A percentile compares a stretch with the other conserved stretches of the same genome.
Conservation (phyloP, 2,329 filamentous ascomycete genomes). For the Fusarium oxysporum region DNA sequence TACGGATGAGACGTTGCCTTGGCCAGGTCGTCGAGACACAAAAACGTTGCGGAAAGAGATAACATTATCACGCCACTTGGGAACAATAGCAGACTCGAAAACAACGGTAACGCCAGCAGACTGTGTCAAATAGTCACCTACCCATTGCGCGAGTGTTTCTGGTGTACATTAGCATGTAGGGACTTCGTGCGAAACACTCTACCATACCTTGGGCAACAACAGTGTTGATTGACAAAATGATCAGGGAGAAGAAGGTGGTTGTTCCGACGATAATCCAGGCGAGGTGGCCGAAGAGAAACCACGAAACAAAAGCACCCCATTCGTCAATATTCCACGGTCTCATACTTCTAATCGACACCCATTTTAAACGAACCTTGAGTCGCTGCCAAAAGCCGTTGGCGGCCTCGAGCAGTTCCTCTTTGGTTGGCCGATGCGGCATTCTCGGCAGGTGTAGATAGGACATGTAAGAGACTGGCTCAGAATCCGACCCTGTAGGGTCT, state of each 20-base stretch:
- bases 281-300: conserved; percentile 93
- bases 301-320: conserved; percentile 93
- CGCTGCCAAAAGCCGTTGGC: conserved; percentile 94
- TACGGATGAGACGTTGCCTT: conserved; percentile 78
- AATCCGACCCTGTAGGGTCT: conserved; percentile 26
- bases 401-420: conserved; percentile 91
- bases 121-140: conserved; percentile 94
- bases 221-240: conserved; percentile 93
- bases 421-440: conserved; percentile 88
- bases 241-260: conserved; percentile 93
- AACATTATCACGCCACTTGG: conserved; percentile 93
- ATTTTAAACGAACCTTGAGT: conserved; percentile 93
- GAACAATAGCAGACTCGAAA: conserved; percentile 97
- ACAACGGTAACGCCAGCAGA: conserved; percentile 94
- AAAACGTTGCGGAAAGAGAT: conserved; percentile 98
- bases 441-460: conserved; percentile 72
- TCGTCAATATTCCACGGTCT: conserved; percentile 96
- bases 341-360: conserved; percentile 94
- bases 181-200: not conserved
- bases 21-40: conserved; percentile 89
- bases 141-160: conserved; percentile 93
- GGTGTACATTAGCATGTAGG: not conserved
- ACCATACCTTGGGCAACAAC: conserved; percentile 88
- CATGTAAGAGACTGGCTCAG: conserved; percentile 62
- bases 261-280: conserved; percentile 97